Evolutionary conservation across 2,329 filamentous ascomycete species (phyloP), one percentile per base, ranked within the genome.

Genomic region (Aspergillus sp.): DNA sequence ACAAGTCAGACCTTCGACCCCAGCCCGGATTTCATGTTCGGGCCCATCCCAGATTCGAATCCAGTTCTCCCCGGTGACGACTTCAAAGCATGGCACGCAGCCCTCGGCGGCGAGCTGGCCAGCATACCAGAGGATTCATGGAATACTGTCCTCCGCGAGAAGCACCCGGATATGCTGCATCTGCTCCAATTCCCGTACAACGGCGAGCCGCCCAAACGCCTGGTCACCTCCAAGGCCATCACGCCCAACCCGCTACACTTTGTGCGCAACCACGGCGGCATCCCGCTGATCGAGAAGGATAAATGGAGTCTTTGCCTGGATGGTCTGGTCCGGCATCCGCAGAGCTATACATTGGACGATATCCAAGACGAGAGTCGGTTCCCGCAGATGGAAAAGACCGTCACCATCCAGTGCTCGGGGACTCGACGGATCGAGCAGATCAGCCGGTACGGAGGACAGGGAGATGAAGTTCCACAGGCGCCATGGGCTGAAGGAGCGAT

Each of bases 191-290:
- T 37, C 1, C 34, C 34, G 4, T 37, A 37, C 7, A 37, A 37
- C 5, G 34, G 34, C 15, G 34, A 37, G 15, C 34, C 34, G 1
- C 34, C 34, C 0, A 37, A 37, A 37, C 34, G 34, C 12, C 34
- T 37, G 5, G 34, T 37, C 13, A 37, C 34, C 1, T 37, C 34
- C 5, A 37, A 37, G 13, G 34, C 34, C 13, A 80, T 90, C 40
- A 91, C 88, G 0, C 76, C 80, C 0, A 91, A 89, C 59, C 63
- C 75, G 4, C 74, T 82, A n/a, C 83, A 86, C 62, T 91, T 89
- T 62, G 84, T 91, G 0, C 79, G 88, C 7, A 91, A 91, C 58
- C 88, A 91, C 60, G 87, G 88, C 9, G 87, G 88, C 0, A 85
- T 91, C 17, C 89, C 89, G 0, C 75, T 83, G 7, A 89, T 90